Evolutionary conservation across 2,329 filamentous ascomycete species (phyloP).

Genomic region (Bipolaris victoriae): DNA sequence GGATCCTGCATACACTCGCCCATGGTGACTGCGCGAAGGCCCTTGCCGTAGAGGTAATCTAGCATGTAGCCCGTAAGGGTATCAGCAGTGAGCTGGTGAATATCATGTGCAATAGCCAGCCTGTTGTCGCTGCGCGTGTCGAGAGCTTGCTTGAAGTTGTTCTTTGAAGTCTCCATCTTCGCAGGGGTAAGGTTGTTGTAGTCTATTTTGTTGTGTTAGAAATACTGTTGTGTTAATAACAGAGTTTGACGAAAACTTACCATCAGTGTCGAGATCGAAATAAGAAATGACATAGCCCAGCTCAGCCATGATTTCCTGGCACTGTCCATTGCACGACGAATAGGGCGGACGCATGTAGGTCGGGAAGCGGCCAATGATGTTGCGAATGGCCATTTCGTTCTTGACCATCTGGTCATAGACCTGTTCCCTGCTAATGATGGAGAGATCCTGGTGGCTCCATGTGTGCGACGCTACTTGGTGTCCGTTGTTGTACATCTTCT

Average conservation of each 20-base stretch:
- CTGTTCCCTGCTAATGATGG: constrained; percentile 49
- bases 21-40: constrained; percentile 55
- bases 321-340: constrained; percentile 53
- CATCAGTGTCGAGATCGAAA: constrained; percentile 65
- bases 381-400: constrained; percentile 62
- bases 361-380: constrained; percentile 61
- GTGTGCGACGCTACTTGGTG: constrained; percentile 69
- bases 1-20: constrained; percentile 57
- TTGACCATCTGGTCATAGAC: constrained; percentile 58
- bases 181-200: constrained; percentile 40
- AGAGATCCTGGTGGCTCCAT: constrained; percentile 60
- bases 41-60: constrained; percentile 45
- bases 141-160: constrained; percentile 45
- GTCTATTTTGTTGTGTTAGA: constrained; percentile 14
- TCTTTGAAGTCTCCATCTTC: constrained; percentile 42
- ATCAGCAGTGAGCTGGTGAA: constrained; percentile 54
- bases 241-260: not conserved
- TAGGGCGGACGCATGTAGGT: constrained; percentile 61
- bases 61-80: constrained; percentile 55
- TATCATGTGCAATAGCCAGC: constrained; percentile 62
- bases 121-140: constrained; percentile 22
- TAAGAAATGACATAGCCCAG: constrained; percentile 66
- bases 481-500: constrained; percentile 60
- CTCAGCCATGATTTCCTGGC: constrained; percentile 46
- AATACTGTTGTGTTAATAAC: not conserved